Conservation (phyloP, 2,329 filamentous ascomycete genomes). For the Sporothrix pseudoabietina region DNA sequence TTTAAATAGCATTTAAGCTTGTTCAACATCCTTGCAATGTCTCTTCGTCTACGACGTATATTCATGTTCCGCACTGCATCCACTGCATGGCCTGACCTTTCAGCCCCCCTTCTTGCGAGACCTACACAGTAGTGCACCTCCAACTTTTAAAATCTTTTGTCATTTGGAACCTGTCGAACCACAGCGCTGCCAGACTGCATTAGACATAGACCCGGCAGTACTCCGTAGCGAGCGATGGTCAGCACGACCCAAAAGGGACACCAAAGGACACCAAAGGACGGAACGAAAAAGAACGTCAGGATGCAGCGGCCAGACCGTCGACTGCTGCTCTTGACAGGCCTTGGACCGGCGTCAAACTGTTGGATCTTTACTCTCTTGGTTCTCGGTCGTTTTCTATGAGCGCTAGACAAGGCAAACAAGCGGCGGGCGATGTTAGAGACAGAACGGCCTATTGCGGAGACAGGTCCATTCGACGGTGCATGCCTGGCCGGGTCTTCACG, state of each 20-base stretch:
- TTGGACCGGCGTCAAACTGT: neutral
- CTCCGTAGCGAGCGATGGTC: conserved; percentile 3
- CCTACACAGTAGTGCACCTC: neutral
- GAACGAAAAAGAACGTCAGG: neutral
- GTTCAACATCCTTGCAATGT: neutral
- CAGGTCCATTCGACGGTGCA: neutral
- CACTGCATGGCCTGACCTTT: neutral
- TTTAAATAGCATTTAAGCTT: neutral
- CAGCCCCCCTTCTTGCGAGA: neutral
- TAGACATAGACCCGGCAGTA: conserved; percentile 7
- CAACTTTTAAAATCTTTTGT: neutral
- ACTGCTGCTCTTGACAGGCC: neutral
- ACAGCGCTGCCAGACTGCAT: neutral
- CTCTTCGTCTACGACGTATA: neutral
- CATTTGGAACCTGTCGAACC: neutral
- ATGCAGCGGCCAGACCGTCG: neutral
- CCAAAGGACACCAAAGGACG: neutral
- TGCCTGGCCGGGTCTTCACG: neutral
- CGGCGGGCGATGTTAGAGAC: too few relatives aligned
- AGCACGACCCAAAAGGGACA: neutral
- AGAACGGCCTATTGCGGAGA: neutral
- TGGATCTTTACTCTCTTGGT: neutral
- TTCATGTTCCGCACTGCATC: neutral
- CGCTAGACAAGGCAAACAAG: too few relatives aligned
- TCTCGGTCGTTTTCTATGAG: neutral